Base-by-base conservation (phyloP, 345 rosid species). In the Moricandia arvensis region DNA sequence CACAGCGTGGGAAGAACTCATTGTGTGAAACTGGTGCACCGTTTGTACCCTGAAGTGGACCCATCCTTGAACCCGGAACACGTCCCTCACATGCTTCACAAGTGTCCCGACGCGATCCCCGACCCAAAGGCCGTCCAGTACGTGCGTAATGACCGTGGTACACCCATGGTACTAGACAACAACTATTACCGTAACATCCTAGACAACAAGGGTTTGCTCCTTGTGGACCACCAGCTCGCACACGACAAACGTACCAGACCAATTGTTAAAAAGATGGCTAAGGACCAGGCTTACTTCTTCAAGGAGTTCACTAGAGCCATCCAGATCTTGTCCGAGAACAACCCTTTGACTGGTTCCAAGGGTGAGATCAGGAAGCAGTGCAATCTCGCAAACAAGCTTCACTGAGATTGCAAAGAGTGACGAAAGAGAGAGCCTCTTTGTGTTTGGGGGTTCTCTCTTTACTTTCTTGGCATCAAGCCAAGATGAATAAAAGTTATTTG, bases 1-100 rank as follows among this genome's bases (percentile, higher is more conserved):
- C 97, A 94, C 84, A 94, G 97, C 69, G 97, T 94, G 7, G 98
- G 97, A 12, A 84, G 97, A 85, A 94, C 98, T 37, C 98, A 94
- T 79, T 90, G 97, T 66, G 90, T 87, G 72, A 94, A 94, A 86
- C 78, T 94, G 82, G 98, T 91, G 51, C 97, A 94, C 81, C 83
- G 96, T 29, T 70, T 91, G 55, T 94, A 94, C 88, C 98, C 97
- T 8, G 89, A 90, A 59, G 95, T 91, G 6, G 98, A 89, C 80
- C 85, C 96, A 0, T 84, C 71, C 27, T 75, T 94, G 17, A 90
- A 94, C 89, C 90, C 97, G 0, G 88, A 88, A 83, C 98, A 94
- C 68, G 82, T 91, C 10, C 82, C 74, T 35, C 97, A 94, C 87
- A 91, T 94, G 98, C 90, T 94, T 49, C 84, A 91, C 81, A 91